Percentiles rank a stretch among this genome's conserved stretches.
These are phyloP conservation scores for Acacia concinna DNA, from an alignment of 331 rosid species.

Conservation along the genomic window DNA sequence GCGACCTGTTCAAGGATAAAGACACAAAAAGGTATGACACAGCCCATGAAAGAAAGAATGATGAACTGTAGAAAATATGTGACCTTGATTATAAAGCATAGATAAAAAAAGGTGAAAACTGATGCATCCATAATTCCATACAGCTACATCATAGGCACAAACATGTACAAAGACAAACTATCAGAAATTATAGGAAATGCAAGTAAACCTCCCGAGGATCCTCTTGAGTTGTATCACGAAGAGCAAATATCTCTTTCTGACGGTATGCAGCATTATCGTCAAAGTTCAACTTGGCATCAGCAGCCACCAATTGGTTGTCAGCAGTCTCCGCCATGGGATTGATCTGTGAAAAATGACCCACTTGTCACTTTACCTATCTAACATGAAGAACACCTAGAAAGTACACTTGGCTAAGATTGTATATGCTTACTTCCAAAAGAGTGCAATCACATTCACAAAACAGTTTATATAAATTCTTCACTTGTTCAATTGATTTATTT, in stretches of 20 bases:
- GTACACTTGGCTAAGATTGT: constrained; percentile 19
- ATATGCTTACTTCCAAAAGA: constrained; percentile 81
- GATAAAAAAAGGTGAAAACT: not conserved
- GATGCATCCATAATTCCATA: constrained; percentile 19
- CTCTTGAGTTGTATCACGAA: constrained; percentile 96
- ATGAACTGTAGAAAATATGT: not conserved
- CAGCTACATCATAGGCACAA: constrained; percentile 22
- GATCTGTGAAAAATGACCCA: constrained; percentile 56
- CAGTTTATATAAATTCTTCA: constrained; percentile 89
- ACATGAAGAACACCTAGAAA: not conserved
- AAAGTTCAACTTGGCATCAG: constrained; percentile 98
- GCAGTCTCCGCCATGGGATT: constrained; percentile 97
- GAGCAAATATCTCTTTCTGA: constrained; percentile 79
- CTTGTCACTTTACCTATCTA: constrained; percentile 7
- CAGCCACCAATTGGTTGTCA: constrained; percentile 91
- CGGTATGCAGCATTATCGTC: constrained; percentile 97
- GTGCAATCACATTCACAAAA: constrained; percentile 85
- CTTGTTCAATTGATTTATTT: constrained; percentile 85
- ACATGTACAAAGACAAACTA: constrained; percentile 9
- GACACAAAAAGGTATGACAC: constrained; percentile 20
- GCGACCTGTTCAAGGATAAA: constrained; percentile 60
- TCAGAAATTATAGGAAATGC: constrained; percentile 6
- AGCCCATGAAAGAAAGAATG: not conserved
- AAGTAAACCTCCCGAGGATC: constrained; percentile 93
- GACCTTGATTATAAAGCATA: constrained; percentile 11